phyloP scores from a whole-genome alignment of 2,329 filamentous ascomycete genomes.

The Clonostachys rosea region DNA sequence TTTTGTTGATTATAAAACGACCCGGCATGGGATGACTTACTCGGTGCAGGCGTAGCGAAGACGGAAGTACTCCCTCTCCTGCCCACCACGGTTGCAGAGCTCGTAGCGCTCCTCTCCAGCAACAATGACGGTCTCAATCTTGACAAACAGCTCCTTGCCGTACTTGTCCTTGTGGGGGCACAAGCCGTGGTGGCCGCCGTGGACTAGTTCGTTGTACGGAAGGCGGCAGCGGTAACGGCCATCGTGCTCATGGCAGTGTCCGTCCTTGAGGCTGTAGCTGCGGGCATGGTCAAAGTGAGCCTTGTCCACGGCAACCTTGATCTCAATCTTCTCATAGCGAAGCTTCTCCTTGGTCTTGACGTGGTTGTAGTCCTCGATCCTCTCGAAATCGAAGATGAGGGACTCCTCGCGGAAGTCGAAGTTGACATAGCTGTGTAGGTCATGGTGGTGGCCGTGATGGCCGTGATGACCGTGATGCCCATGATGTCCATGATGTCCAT shows the following conservation, averaged over 20 bases:
- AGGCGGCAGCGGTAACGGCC: conserved; percentile 2
- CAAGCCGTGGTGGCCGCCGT: neutral
- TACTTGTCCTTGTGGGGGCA: neutral
- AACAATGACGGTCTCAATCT: conserved; percentile 1
- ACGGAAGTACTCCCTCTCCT: neutral
- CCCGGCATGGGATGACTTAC: neutral
- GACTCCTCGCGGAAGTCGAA: conserved; percentile 3
- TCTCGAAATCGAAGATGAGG: conserved; percentile 6
- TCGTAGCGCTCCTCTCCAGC: conserved; percentile 1
- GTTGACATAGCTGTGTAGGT: conserved; percentile 1
- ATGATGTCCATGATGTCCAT: neutral
- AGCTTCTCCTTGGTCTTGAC: neutral
- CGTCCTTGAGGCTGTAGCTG: conserved; percentile 1
- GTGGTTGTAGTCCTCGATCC: neutral
- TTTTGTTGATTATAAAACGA: neutral
- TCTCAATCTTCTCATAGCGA: conserved; percentile 4
- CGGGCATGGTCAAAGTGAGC: conserved; percentile 1
- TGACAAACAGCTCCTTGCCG: conserved; percentile 1
- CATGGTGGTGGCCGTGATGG: neutral
- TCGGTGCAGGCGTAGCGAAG: neutral
- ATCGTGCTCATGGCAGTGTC: neutral
- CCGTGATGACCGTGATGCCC: neutral
- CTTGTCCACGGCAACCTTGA: conserved; percentile 1
- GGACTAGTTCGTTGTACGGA: conserved; percentile 1
- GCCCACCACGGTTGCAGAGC: conserved; percentile 1